Conservation (phyloP, 2,329 filamentous ascomycete species). For the Acephala macrosclerotiorum region DNA sequence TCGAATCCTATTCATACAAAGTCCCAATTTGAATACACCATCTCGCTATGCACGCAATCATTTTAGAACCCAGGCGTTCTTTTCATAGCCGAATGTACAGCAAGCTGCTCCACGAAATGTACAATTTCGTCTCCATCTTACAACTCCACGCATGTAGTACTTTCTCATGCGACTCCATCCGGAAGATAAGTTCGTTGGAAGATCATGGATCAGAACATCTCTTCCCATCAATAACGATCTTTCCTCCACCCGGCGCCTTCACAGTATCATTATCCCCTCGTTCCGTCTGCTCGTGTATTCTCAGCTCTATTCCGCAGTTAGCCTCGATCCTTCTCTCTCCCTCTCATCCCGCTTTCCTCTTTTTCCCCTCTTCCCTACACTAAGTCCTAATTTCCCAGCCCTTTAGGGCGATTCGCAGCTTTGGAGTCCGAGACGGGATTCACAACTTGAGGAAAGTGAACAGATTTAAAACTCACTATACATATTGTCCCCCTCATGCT, state of each 20-base stretch:
- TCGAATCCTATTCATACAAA: not conserved
- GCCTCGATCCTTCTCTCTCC: not conserved
- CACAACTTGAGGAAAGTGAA: no score
- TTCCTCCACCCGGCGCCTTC: slow-evolving; percentile 60
- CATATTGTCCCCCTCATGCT: slow-evolving; percentile 52
- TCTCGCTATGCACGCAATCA: not conserved
- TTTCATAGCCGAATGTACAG: not conserved
- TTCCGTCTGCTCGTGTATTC: slow-evolving; percentile 91
- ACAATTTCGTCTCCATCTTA: slow-evolving; percentile 2
- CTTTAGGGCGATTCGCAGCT: not conserved
- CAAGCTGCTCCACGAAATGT: not conserved
- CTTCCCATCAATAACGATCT: slow-evolving; percentile 45
- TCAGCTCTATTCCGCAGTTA: slow-evolving; percentile 65
- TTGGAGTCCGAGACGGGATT: no score
- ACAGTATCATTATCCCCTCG: slow-evolving; percentile 92
- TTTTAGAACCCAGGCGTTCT: not conserved
- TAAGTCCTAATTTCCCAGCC: not conserved
- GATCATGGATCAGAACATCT: slow-evolving; percentile 36
- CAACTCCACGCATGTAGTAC: not conserved
- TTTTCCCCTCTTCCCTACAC: not conserved
- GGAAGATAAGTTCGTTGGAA: no score
- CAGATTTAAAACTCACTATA: slow-evolving; percentile 77
- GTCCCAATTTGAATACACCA: not conserved
- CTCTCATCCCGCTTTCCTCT: not conserved
- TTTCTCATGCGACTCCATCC: not conserved